Percentiles rank a stretch among this genome's conserved stretches.
Conservation (phyloP, 345 rosid genomes). For the Eucalyptus lansdowneana region DNA sequence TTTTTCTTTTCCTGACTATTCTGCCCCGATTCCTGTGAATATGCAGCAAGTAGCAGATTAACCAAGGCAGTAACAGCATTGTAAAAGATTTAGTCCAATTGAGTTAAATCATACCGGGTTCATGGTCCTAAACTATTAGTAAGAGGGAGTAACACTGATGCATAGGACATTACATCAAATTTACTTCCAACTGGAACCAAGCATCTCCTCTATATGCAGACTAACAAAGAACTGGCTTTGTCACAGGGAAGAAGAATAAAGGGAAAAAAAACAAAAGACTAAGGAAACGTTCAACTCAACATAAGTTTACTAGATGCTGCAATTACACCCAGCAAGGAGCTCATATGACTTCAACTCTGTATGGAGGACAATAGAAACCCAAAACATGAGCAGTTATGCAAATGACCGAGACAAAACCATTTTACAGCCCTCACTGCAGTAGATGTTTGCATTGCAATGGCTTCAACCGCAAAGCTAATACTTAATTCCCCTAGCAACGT, state of each 20-base stretch:
- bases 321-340: neutral
- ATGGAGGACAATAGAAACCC: neutral
- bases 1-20: constrained; percentile 93
- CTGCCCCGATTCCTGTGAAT: constrained; percentile 76
- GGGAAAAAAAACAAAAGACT: neutral
- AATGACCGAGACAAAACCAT: neutral
- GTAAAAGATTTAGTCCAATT: neutral
- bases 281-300: neutral
- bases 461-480: neutral
- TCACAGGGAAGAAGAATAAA: neutral
- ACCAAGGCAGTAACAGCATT: neutral
- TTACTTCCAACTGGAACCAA: neutral
- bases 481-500: neutral
- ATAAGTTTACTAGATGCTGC: neutral
- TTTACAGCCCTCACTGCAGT: neutral
- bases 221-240: neutral
- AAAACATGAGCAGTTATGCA: neutral
- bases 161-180: neutral
- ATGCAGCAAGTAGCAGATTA: neutral
- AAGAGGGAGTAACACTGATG: neutral
- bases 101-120: neutral
- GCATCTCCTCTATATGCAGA: neutral
- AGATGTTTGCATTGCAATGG: neutral
- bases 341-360: neutral
- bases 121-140: neutral